phyloP scores from a whole-genome alignment of 2,329 filamentous ascomycete genomes.

The Graphilbum sp. region DNA sequence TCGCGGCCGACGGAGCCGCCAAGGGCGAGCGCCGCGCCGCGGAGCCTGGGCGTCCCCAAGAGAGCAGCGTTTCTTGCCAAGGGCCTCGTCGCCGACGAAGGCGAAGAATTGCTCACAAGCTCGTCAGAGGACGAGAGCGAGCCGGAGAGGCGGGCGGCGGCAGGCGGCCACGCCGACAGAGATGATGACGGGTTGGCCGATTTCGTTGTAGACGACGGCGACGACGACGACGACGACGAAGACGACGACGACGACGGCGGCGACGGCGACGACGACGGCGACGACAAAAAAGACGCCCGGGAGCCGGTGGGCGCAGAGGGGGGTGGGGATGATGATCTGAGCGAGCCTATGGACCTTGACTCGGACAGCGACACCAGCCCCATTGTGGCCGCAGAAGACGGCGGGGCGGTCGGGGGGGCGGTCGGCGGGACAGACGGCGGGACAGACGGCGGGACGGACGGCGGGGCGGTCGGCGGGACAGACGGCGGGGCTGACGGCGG shows the following conservation, averaged over 20 bases:
- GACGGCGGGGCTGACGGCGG: not conserved
- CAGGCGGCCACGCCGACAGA: too few species aligned
- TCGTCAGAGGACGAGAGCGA: conserved; percentile 17
- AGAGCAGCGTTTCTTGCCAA: not conserved
- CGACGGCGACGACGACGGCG: not conserved
- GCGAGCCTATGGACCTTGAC: conserved; percentile 16
- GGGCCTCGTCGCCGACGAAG: conserved; percentile 15
- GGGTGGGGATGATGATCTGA: too few species aligned
- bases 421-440: not conserved
- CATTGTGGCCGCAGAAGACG: not conserved
- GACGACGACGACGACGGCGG: not conserved
- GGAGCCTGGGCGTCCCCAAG: not conserved
- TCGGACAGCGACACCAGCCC: conserved; percentile 8
- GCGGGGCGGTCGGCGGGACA: not conserved
- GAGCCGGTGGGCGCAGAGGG: too few species aligned
- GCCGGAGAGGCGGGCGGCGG: too few species aligned
- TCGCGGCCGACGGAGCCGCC: conserved; percentile 19
- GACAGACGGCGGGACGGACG: not conserved
- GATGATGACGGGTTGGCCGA: conserved; percentile 27
- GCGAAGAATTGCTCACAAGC: conserved; percentile 35
- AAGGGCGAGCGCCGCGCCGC: not conserved
- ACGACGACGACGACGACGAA: conserved; percentile 5
- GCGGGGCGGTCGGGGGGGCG: not conserved
- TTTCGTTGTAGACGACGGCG: conserved; percentile 31
- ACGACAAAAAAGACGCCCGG: too few species aligned